Evolutionary conservation across 2,329 filamentous ascomycete species (phyloP).

Genomic region (Diaporthe sp.): DNA sequence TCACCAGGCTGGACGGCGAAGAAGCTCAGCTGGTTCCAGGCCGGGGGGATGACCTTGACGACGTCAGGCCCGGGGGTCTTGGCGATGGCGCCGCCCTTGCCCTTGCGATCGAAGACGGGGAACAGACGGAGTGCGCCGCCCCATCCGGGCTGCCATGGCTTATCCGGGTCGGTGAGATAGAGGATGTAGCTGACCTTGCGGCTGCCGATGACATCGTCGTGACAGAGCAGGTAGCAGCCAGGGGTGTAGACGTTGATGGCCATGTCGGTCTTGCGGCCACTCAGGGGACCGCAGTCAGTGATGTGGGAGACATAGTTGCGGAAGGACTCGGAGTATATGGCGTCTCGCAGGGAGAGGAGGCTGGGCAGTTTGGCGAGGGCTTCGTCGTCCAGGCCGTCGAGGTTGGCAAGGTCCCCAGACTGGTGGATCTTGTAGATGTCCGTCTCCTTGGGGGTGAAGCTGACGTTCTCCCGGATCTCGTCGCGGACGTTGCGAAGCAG

Average conservation of each 20-base stretch:
- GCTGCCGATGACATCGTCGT: constrained; percentile 99
- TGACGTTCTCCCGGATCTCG: constrained; percentile 91
- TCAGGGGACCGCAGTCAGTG: constrained; percentile 87
- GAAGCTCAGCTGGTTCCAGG: constrained; percentile 98
- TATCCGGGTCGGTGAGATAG: constrained; percentile 93
- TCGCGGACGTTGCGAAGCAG: constrained; percentile 88
- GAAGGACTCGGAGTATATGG: constrained; percentile 91
- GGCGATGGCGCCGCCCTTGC: constrained; percentile 79
- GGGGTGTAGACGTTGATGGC: constrained; percentile 99
- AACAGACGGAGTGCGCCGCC: constrained; percentile 92
- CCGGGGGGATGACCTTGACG: constrained; percentile 87
- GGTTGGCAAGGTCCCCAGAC: constrained; percentile 95
- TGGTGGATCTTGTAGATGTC: constrained; percentile 99
- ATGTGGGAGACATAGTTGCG: constrained; percentile 89
- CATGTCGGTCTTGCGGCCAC: constrained; percentile 97
- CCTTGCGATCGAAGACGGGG: constrained; percentile 75
- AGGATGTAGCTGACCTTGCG: constrained; percentile 96
- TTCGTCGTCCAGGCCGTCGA: constrained; percentile 91
- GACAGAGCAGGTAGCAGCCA: constrained; percentile 94
- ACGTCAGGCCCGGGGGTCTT: constrained; percentile 85
- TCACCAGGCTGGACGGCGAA: constrained; percentile 98
- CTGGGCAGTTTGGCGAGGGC: constrained; percentile 90
- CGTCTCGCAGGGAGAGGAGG: constrained; percentile 91
- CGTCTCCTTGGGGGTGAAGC: constrained; percentile 98
- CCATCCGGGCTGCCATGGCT: constrained; percentile 91